These are phyloP conservation scores for Cryptococcus sp. DNA, from an alignment of 1,284 basidiomycete species.

Conservation along the genomic window DNA sequence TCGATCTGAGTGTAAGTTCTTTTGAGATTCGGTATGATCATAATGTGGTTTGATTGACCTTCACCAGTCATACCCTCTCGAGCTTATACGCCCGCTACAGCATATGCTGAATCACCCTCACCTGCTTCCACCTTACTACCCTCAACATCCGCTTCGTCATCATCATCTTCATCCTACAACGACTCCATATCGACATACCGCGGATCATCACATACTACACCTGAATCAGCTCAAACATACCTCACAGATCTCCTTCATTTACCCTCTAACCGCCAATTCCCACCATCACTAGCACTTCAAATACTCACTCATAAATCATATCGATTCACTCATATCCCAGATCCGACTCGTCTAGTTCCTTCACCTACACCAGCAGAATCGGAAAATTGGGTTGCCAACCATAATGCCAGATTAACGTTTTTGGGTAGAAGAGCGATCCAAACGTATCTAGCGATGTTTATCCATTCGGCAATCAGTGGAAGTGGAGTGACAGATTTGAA, in stretches of 20 bases:
- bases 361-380: not conserved
- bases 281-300: constrained; percentile 41
- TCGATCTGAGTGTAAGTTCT: not conserved
- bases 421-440: constrained; percentile 41
- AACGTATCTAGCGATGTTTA: constrained; percentile 40
- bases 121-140: not conserved
- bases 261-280: constrained; percentile 31
- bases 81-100: not conserved
- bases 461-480: constrained; percentile 27
- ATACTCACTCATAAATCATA: constrained; percentile 47
- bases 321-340: constrained; percentile 31
- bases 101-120: not conserved
- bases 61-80: not conserved
- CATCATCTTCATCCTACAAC: not conserved
- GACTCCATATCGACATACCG: not conserved
- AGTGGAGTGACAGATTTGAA: constrained; percentile 7
- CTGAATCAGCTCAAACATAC: constrained; percentile 28
- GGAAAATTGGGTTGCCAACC: constrained; percentile 17
- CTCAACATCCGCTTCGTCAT: not conserved
- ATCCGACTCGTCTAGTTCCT: constrained; percentile 1
- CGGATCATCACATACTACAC: constrained; percentile 7
- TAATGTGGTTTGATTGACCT: not conserved
- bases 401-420: constrained; percentile 43
- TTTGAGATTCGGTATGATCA: not conserved
- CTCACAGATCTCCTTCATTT: constrained; percentile 37